phyloP scores from a whole-genome alignment of 306 rosid species.

The Prunus mira region DNA sequence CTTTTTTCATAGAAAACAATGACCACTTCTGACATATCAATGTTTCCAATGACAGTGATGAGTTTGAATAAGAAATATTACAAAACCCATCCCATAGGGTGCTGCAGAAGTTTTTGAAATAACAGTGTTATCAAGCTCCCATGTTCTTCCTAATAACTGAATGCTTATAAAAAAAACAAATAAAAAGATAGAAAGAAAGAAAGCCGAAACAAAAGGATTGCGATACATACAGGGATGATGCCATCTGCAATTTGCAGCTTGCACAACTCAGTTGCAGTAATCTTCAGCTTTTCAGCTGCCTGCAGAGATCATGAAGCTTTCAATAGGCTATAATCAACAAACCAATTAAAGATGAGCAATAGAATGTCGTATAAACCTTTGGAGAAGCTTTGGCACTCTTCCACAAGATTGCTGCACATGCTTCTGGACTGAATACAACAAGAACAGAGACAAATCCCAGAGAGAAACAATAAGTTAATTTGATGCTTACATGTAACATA shows the following conservation, averaged over 20 bases:
- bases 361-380: slow-evolving; percentile 41
- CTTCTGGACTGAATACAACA: slow-evolving; percentile 76
- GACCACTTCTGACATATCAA: neutral
- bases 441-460: slow-evolving; percentile 31
- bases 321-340: slow-evolving; percentile 4
- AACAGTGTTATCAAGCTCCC: neutral
- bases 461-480: slow-evolving; percentile 27
- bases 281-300: slow-evolving; percentile 88
- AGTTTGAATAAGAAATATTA: neutral
- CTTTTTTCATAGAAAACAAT: neutral
- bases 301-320: slow-evolving; percentile 26
- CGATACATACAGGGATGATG: slow-evolving; percentile 68
- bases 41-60: neutral
- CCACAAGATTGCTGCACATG: slow-evolving; percentile 98
- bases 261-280: slow-evolving; percentile 68
- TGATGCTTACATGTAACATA: neutral
- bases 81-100: neutral
- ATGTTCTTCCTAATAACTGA: neutral
- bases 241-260: slow-evolving; percentile 76
- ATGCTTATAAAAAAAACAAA: neutral
- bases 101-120: neutral
- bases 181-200: neutral
- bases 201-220: slow-evolving; percentile 6
- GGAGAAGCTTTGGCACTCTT: slow-evolving; percentile 89
- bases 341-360: slow-evolving; percentile 12